Evolutionary conservation across 495 filamentous ascomycete species (phyloP).

Genomic region (Aeminium ludgeri): DNA sequence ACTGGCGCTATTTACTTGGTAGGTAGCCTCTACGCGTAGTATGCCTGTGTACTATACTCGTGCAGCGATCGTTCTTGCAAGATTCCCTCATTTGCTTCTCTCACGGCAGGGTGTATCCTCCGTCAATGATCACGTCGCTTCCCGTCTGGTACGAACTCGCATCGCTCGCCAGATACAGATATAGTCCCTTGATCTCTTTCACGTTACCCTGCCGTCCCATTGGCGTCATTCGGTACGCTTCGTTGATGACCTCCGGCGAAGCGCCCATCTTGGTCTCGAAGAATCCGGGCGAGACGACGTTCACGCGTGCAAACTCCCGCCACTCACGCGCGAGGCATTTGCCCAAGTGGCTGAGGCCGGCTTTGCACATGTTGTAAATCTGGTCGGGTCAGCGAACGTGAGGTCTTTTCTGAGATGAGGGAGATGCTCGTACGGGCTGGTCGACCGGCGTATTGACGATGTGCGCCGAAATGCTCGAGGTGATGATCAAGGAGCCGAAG

Average conservation of each 20-base stretch:
- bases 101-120: constrained; percentile 21
- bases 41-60: neutral
- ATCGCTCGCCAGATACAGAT: constrained; percentile 22
- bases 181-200: constrained; percentile 24
- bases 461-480: constrained; percentile 21
- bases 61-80: neutral
- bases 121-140: constrained; percentile 22
- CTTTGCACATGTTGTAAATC: constrained; percentile 22
- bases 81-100: neutral
- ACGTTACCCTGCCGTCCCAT: constrained; percentile 23
- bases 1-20: too few species aligned
- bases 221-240: constrained; percentile 24
- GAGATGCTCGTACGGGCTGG: constrained; percentile 15
- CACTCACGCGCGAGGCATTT: constrained; percentile 22
- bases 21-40: too few species aligned
- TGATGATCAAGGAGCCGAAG: constrained; percentile 24
- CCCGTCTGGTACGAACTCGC: constrained; percentile 20
- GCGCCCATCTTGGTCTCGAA: constrained; percentile 25
- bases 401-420: neutral
- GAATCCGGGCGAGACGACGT: constrained; percentile 18
- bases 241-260: constrained; percentile 20
- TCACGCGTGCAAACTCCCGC: constrained; percentile 21
- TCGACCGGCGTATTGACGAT: constrained; percentile 24
- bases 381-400: neutral
- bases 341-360: constrained; percentile 20